These are phyloP conservation scores for Penicillium egyptiacum DNA, from an alignment of 495 filamentous ascomycete species.

Conservation along the genomic window DNA sequence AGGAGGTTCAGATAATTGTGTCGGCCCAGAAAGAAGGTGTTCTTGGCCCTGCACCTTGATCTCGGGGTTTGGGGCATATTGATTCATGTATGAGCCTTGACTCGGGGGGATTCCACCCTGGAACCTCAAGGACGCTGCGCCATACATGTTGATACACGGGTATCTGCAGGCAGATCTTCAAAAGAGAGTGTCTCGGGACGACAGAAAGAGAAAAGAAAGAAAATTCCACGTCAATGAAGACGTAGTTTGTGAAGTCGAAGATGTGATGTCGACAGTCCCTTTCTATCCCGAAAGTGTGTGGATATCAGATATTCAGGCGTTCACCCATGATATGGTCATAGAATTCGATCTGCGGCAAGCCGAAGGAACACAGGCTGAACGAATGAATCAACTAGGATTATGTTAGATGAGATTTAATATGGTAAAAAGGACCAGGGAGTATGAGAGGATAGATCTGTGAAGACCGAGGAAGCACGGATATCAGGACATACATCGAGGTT, in stretches of 20 bases:
- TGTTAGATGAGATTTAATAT: not conserved
- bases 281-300: constrained; percentile 9
- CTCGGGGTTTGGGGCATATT: constrained; percentile 10
- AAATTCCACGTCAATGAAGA: not conserved
- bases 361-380: constrained; percentile 4
- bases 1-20: constrained; percentile 18
- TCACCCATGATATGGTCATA: constrained; percentile 5
- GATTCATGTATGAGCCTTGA: constrained; percentile 20
- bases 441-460: constrained; percentile 4
- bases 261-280: not conserved
- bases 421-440: constrained; percentile 1
- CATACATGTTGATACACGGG: constrained; percentile 19
- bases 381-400: constrained; percentile 7
- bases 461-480: constrained; percentile 4
- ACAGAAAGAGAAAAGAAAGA: not conserved
- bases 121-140: constrained; percentile 14
- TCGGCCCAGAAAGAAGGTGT: not conserved
- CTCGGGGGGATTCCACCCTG: constrained; percentile 13
- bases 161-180: constrained; percentile 7
- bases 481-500: constrained; percentile 15
- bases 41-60: constrained; percentile 6
- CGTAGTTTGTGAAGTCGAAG: not conserved
- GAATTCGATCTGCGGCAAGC: constrained; percentile 7
- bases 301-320: constrained; percentile 14
- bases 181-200: not conserved